Evolutionary conservation across 2,329 filamentous ascomycete species (phyloP).

Genomic region (Zopfia rhizophila): DNA sequence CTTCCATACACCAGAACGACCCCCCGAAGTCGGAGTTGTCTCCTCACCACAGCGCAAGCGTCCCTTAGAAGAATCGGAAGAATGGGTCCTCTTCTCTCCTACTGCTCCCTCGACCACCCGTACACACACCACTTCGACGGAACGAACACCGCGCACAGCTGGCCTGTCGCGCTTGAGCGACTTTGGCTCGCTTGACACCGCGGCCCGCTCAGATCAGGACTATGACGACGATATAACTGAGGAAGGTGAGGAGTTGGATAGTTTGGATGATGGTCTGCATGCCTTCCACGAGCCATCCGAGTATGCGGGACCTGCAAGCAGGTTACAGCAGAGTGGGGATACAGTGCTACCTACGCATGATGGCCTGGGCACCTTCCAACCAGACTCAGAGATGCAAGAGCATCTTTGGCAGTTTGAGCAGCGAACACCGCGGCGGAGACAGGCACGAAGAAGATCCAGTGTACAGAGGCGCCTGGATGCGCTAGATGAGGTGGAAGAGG

Average conservation of each 20-base stretch:
- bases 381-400: conserved; percentile 75
- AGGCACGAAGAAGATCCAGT: conserved; percentile 64
- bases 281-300: conserved; percentile 77
- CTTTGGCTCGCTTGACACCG: conserved; percentile 79
- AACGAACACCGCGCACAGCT: conserved; percentile 71
- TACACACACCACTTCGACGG: conserved; percentile 73
- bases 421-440: conserved; percentile 74
- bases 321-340: conserved; percentile 65
- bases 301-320: conserved; percentile 53
- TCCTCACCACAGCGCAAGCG: conserved; percentile 55
- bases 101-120: conserved; percentile 70
- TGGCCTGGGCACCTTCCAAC: conserved; percentile 86
- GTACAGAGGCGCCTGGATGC: conserved; percentile 67
- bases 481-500: conserved; percentile 61
- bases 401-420: conserved; percentile 90
- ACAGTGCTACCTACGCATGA: conserved; percentile 91
- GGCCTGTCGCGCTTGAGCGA: conserved; percentile 81
- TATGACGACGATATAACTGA: conserved; percentile 56
- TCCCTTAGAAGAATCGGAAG: conserved; percentile 77
- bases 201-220: conserved; percentile 65
- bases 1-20: conserved; percentile 40
- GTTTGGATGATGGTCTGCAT: conserved; percentile 89
- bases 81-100: conserved; percentile 93
- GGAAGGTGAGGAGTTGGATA: conserved; percentile 84
- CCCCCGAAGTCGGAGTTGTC: conserved; percentile 33